A percentile compares a stretch with the other conserved stretches of the same genome.
These are phyloP conservation scores for Populus hybrid DNA, from an alignment of 441 rosid species.

Conservation along the genomic window DNA sequence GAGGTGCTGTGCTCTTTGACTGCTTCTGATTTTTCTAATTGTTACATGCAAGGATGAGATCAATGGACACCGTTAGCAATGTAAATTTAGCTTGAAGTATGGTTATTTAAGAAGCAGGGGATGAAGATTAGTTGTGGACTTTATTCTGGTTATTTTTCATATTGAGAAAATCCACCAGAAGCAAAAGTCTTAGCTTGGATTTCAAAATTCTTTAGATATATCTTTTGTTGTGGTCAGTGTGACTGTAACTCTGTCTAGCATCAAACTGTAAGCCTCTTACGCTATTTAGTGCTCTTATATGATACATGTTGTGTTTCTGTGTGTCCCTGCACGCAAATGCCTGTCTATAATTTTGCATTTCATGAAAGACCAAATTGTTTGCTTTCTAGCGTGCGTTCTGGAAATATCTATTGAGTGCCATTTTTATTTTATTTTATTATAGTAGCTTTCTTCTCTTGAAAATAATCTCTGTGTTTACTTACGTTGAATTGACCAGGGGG, in stretches of 20 bases:
- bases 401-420: background rate
- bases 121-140: background rate
- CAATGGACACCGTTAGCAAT: background rate
- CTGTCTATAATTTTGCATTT: background rate
- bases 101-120: background rate
- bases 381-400: slow-evolving; percentile 2
- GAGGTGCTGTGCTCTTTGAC: background rate
- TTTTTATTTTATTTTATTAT: background rate
- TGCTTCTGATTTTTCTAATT: background rate
- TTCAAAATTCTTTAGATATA: background rate
- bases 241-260: background rate
- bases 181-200: background rate
- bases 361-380: background rate
- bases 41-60: background rate
- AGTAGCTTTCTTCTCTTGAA: background rate
- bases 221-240: background rate
- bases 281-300: background rate
- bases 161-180: background rate
- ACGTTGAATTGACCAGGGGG: slow-evolving; percentile 45
- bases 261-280: background rate
- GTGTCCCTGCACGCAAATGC: background rate
- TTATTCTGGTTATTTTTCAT: background rate
- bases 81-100: background rate
- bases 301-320: background rate
- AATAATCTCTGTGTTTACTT: slow-evolving; percentile 6